These are phyloP conservation scores for Antrodiella citrinella DNA, from an alignment of 768 basidiomycete species.

Conservation along the genomic window DNA sequence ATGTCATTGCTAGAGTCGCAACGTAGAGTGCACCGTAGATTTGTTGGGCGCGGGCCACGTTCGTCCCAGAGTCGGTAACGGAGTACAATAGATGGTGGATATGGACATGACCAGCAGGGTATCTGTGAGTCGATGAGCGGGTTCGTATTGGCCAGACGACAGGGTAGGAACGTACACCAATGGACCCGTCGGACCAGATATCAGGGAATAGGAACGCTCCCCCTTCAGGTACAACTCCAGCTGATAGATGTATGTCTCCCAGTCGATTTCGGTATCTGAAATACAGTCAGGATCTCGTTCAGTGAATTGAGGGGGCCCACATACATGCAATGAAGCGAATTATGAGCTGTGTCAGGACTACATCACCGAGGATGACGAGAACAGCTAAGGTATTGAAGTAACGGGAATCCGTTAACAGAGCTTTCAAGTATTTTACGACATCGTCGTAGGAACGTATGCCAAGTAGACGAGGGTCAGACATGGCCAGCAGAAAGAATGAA, in stretches of 20 bases:
- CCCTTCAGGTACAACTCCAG: slow-evolving; percentile 71
- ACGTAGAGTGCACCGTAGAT: slow-evolving; percentile 75
- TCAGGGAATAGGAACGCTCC: slow-evolving; percentile 71
- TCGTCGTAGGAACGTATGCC: slow-evolving; percentile 9
- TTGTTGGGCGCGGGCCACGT: slow-evolving; percentile 62
- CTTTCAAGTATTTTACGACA: slow-evolving; percentile 9
- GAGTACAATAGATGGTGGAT: slow-evolving; percentile 67
- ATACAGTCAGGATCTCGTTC: no score
- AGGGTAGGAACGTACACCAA: slow-evolving; percentile 56
- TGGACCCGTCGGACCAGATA: slow-evolving; percentile 88
- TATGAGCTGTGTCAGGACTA: slow-evolving; percentile 69
- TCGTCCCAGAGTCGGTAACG: slow-evolving; percentile 52
- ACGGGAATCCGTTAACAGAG: slow-evolving; percentile 41
- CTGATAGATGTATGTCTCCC: slow-evolving; percentile 93
- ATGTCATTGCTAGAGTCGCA: slow-evolving; percentile 51
- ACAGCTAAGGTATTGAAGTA: slow-evolving; percentile 64
- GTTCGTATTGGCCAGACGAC: neutral
- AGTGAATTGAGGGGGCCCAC: slow-evolving; percentile 20
- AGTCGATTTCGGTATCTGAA: slow-evolving; percentile 97
- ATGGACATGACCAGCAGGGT: slow-evolving; percentile 89
- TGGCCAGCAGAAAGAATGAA: slow-evolving; percentile 4
- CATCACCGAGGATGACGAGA: slow-evolving; percentile 68
- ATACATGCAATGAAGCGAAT: slow-evolving; percentile 79
- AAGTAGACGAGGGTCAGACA: slow-evolving; percentile 4
- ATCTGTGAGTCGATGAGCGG: slow-evolving; percentile 39